These are phyloP conservation scores for Yamadazyma taylorii DNA, from an alignment of 1,139 yeast genomes.

Conservation along the genomic window DNA sequence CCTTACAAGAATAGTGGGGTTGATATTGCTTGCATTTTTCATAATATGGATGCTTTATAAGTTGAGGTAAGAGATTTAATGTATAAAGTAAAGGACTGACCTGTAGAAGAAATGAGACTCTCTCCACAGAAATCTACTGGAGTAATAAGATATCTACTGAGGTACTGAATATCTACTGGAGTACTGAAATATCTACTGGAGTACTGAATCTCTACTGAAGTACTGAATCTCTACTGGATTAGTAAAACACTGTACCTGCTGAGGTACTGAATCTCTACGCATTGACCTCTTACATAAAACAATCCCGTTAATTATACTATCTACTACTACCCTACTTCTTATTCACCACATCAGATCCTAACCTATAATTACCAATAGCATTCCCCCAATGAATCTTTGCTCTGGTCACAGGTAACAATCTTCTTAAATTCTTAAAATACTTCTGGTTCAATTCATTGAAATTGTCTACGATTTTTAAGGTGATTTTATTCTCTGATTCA, in stretches of 20 bases:
- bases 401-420: constrained; percentile 89
- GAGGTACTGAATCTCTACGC: too few relatives aligned
- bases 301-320: too few relatives aligned
- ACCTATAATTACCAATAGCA: constrained; percentile 84
- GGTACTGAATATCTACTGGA: too few relatives aligned
- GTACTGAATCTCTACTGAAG: too few relatives aligned
- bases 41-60: constrained; percentile 67
- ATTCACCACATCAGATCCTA: constrained; percentile 80
- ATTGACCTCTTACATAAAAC: too few relatives aligned
- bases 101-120: too few relatives aligned
- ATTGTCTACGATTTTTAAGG: constrained; percentile 58
- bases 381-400: constrained; percentile 94
- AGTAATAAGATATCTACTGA: too few relatives aligned
- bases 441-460: constrained; percentile 76
- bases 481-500: constrained; percentile 59
- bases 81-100: not conserved
- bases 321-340: too few relatives aligned
- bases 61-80: constrained; percentile 22
- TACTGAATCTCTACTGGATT: too few relatives aligned
- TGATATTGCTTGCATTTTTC: constrained; percentile 60
- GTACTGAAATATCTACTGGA: too few relatives aligned
- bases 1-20: constrained; percentile 39
- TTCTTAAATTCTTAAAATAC: constrained; percentile 79
- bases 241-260: too few relatives aligned
- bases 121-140: too few relatives aligned